These are phyloP conservation scores for Aspergillus amoenus DNA, from an alignment of 2,329 filamentous ascomycete genomes.

Conservation along the genomic window DNA sequence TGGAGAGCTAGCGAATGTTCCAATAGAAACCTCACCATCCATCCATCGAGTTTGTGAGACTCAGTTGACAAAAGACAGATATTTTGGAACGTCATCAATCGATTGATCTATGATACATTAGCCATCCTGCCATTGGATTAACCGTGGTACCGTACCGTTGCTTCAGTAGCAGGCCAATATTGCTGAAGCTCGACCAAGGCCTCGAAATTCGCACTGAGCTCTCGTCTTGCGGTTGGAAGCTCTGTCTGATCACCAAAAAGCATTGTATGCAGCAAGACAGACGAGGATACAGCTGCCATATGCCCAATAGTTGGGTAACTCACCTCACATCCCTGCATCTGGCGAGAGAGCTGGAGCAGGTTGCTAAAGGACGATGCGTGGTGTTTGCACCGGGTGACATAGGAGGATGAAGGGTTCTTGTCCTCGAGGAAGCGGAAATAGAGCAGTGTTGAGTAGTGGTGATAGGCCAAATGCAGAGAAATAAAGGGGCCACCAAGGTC, in stretches of 20 bases:
- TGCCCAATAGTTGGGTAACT: constrained; percentile 35
- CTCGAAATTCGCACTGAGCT: constrained; percentile 3
- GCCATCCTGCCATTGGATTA: no score
- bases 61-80: background rate
- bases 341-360: constrained; percentile 18
- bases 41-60: background rate
- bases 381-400: constrained; percentile 1
- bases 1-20: background rate
- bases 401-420: constrained; percentile 6
- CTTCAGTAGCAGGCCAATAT: background rate
- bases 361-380: background rate
- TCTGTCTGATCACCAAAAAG: constrained; percentile 29
- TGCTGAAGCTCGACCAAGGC: background rate
- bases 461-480: constrained; percentile 38
- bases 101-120: background rate
- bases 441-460: constrained; percentile 41
- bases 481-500: constrained; percentile 36
- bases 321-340: constrained; percentile 25
- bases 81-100: constrained; percentile 2
- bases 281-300: constrained; percentile 37
- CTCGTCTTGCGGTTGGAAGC: background rate
- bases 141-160: background rate
- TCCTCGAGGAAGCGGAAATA: constrained; percentile 40
- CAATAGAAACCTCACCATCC: constrained; percentile 2
- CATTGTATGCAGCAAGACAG: constrained; percentile 35